These are phyloP conservation scores for Chaetomidium leptoderma DNA, from an alignment of 495 filamentous ascomycete genomes.

Conservation along the genomic window DNA sequence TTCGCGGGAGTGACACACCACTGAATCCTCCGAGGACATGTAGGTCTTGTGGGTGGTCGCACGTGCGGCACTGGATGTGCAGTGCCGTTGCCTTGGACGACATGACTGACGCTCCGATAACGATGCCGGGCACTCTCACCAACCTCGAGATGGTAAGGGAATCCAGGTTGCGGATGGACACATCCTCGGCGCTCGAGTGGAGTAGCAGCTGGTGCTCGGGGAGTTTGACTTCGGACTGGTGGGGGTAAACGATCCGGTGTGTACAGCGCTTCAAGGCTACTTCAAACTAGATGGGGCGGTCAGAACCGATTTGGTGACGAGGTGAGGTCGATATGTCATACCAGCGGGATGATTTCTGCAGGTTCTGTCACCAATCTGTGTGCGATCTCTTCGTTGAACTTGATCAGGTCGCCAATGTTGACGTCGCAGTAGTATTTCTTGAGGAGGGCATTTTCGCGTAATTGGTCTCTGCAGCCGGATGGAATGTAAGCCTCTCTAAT, in stretches of 20 bases:
- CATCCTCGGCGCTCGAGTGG: constrained; percentile 83
- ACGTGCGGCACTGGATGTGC: constrained; percentile 84
- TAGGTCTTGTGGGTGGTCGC: constrained; percentile 67
- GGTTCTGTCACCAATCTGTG: constrained; percentile 88
- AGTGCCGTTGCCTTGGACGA: constrained; percentile 90
- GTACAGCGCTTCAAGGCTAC: constrained; percentile 84
- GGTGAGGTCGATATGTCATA: constrained; percentile 37
- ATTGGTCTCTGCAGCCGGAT: constrained; percentile 68
- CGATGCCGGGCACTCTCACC: constrained; percentile 92
- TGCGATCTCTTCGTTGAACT: constrained; percentile 93
- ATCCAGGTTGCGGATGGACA: constrained; percentile 90
- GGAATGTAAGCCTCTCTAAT: constrained; percentile 18
- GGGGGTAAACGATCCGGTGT: constrained; percentile 77
- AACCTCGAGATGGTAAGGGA: constrained; percentile 91
- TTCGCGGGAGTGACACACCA: constrained; percentile 75
- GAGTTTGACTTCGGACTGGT: constrained; percentile 62
- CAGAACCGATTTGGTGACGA: constrained; percentile 16
- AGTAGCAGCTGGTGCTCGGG: constrained; percentile 95
- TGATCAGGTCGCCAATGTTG: constrained; percentile 93
- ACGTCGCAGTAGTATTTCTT: constrained; percentile 97
- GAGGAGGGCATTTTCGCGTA: constrained; percentile 90
- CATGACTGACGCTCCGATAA: constrained; percentile 94
- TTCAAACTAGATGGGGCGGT: constrained; percentile 71
- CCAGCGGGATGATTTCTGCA: constrained; percentile 85
- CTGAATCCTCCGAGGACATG: constrained; percentile 78